Percentiles rank a stretch among this genome's conserved stretches.
These are phyloP conservation scores for Pontederia paniculata DNA, from an alignment of 176 grass and related monocot species.

Conservation along the genomic window DNA sequence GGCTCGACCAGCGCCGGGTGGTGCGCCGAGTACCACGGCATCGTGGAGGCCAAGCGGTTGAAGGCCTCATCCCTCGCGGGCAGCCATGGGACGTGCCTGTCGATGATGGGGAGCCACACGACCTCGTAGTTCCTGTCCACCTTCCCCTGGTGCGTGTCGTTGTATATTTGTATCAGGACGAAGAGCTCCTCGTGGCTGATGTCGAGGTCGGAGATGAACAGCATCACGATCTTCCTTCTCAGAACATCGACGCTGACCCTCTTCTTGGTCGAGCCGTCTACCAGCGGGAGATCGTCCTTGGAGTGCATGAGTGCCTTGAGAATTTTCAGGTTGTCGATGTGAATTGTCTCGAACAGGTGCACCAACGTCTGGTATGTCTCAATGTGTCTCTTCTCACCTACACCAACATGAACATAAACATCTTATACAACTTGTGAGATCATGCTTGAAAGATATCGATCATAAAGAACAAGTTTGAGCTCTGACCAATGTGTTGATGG, in stretches of 20 bases:
- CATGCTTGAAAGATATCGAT: too few species aligned
- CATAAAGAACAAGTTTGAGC: too few species aligned
- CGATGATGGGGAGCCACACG: conserved; percentile 28
- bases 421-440: too few species aligned
- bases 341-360: conserved; percentile 26
- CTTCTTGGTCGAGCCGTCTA: conserved; percentile 22
- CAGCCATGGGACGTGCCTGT: conserved; percentile 25
- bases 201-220: conserved; percentile 33
- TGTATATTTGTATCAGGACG: conserved; percentile 33
- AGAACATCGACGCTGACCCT: conserved; percentile 24
- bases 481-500: conserved; percentile 21
- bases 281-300: conserved; percentile 29
- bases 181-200: conserved; percentile 32
- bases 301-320: conserved; percentile 23
- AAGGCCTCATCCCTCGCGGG: conserved; percentile 12
- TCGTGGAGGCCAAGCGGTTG: conserved; percentile 19
- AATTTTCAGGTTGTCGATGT: conserved; percentile 45
- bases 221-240: conserved; percentile 36
- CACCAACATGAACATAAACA: not conserved
- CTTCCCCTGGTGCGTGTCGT: conserved; percentile 21
- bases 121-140: conserved; percentile 30
- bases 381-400: conserved; percentile 30
- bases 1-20: conserved; percentile 23
- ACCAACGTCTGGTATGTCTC: conserved; percentile 26
- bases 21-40: conserved; percentile 33